Percentiles rank a stretch among this genome's conserved stretches.
phyloP scores from a whole-genome alignment of 1,284 basidiomycete genomes.

The Golubevia sp. region DNA sequence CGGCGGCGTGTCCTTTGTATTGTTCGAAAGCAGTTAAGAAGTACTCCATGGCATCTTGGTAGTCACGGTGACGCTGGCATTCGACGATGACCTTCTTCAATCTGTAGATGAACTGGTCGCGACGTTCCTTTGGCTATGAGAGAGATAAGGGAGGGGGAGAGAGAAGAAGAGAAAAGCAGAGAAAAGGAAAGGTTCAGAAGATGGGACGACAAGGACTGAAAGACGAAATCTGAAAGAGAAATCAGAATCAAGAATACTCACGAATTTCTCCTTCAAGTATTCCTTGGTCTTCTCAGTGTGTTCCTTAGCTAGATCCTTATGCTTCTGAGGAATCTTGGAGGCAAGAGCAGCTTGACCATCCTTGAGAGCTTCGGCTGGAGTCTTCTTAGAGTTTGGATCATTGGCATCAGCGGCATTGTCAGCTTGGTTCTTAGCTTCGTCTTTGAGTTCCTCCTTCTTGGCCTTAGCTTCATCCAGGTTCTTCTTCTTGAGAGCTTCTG shows the following conservation, averaged over 20 bases:
- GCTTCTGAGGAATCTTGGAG: slow-evolving; percentile 39
- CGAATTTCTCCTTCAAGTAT: slow-evolving; percentile 57
- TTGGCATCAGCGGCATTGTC: slow-evolving; percentile 26
- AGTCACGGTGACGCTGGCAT: slow-evolving; percentile 54
- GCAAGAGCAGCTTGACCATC: not conserved
- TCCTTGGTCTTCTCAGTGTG: slow-evolving; percentile 39
- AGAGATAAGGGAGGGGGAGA: too few relatives aligned
- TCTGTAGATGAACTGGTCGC: slow-evolving; percentile 54
- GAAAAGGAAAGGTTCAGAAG: too few relatives aligned
- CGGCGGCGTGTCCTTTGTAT: slow-evolving; percentile 47
- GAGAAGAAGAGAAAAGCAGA: too few relatives aligned
- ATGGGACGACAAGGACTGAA: too few relatives aligned
- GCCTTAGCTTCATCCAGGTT: slow-evolving; percentile 17
- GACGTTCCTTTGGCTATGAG: slow-evolving; percentile 50
- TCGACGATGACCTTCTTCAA: slow-evolving; percentile 56
- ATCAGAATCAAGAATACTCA: too few relatives aligned
- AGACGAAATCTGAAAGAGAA: too few relatives aligned
- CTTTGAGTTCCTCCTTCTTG: slow-evolving; percentile 13
- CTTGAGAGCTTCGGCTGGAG: not conserved
- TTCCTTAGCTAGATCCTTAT: slow-evolving; percentile 44
- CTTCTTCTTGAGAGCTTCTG: slow-evolving; percentile 31
- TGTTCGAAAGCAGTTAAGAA: slow-evolving; percentile 46
- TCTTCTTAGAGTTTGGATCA: slow-evolving; percentile 24
- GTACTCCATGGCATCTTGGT: slow-evolving; percentile 53
- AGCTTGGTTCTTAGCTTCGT: not conserved